Evolutionary conservation across 2,329 filamentous ascomycete species (phyloP), one percentile per base, ranked within the genome.

Genomic region (Acrocalymma vagum): DNA sequence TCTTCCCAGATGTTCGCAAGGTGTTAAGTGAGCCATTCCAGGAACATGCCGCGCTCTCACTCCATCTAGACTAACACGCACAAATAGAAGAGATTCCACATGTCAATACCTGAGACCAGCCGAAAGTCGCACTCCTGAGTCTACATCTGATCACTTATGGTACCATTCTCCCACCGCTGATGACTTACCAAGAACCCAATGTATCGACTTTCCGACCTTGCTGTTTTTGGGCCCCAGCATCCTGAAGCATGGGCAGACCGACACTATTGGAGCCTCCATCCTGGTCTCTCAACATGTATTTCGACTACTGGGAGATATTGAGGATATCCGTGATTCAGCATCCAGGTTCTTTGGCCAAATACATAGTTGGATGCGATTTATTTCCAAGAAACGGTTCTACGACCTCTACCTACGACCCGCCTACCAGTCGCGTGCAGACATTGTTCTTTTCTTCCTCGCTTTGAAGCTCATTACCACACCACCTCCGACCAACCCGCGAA

Each of bases 361-460:
- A 11, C 53, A 60, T 24, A 21, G 23, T 4, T 60, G 51, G 59
- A 41, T 62, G 37, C 50, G 52, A 3, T 56, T 62, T 11, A 41
- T 60, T 15, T 55, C 52, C n/a, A 62, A 55, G 28, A 54, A 52
- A 29, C 38, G 46, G 2, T 47, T 61, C 35, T 52, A 53, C 30
- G 38, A 48, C 14, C 28, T 45, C 23, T 38, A 60, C 21, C 43
- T 49, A 9, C 57, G 53, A 16, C 10, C 29, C n/a, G n/a, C n/a
- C n/a, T n/a, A n/a, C n/a, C n/a, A n/a, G n/a, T n/a, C n/a, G n/a
- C n/a, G n/a, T n/a, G n/a, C n/a, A n/a, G n/a, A n/a, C n/a, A n/a
- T n/a, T n/a, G n/a, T n/a, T n/a, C n/a, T n/a, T n/a, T n/a, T n/a
- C n/a, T n/a, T n/a, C n/a, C n/a, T n/a, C n/a, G n/a, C n/a, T n/a